Evolutionary conservation across 2,329 filamentous ascomycete genomes (phyloP), one percentile per base, ranked within the genome.

Genomic region (Blastomyces parvus): DNA sequence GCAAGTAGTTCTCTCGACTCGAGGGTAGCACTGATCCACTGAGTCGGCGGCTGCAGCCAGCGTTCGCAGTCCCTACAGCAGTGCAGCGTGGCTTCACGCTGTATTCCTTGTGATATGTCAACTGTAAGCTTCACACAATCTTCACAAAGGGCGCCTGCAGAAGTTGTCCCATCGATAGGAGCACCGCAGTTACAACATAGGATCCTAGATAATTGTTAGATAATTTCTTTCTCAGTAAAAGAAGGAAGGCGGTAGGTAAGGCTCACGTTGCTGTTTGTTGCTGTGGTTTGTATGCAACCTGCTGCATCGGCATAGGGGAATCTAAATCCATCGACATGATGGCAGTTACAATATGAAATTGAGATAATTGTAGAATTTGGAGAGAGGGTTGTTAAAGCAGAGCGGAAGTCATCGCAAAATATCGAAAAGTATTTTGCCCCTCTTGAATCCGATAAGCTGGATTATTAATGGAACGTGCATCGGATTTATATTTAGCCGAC

Each of bases 131-230:
- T 96, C 74, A 97, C 86, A 77, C 94, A 97, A 81, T 97, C 93
- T 76, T 91, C 91, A 80, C 94, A 99, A 63, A 97, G 87, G 50
- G 94, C 92, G 66, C 91, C 91, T 61, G 89, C 87, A 33, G 90
- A 83, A 17, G 86, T 86, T 22, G 91, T 96, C 76, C 94, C 94
- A 77, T 97, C 92, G 72, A 99, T 96, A 48, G 93, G 88, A 65
- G 90, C 91, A 73, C 93, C 94, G 77, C 94, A 99, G 82, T 97
- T 96, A 81, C 91, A 96, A 79, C 94, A 99, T 64, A 99, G 88
- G 73, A 97, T 96, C n/a, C 87, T 90, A 33, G 59, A 61, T 59
- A 46, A 63, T 44, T 59, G 27, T 65, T 67, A 68, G 67, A 59
- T 59, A 27, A 66, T 62, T 50, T 40, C 42, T 65, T 66, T 69